Base-by-base conservation (phyloP, 129 eudicot species). In the Deinandra increscens region DNA sequence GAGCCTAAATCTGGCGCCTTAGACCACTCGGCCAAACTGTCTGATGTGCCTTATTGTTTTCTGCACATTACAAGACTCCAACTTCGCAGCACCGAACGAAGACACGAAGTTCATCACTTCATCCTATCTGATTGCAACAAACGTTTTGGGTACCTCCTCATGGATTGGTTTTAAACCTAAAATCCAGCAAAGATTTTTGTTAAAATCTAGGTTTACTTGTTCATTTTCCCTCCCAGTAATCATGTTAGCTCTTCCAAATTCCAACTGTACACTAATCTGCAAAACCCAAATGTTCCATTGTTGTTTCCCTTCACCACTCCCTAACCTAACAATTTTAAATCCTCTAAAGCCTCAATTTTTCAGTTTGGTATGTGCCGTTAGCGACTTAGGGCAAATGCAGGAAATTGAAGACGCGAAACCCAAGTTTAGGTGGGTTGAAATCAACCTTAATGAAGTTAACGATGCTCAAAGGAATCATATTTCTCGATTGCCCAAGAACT, bases 21-120 rank as follows among this genome's bases (percentile, higher is more conserved):
- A 91, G 96, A 91, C 97, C 97, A 91, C 97, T 91, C 97, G 94
- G 97, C 96, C 97, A 91, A 91, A 91, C 93, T 84, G 96, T 91
- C 97, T 0, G 51, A 45, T 46, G 53, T n/a, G n/a, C n/a, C n/a
- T n/a, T n/a, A n/a, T n/a, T n/a, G n/a, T n/a, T n/a, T n/a, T n/a
- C n/a, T n/a, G n/a, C n/a, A n/a, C n/a, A n/a, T n/a, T n/a, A n/a
- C n/a, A n/a, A n/a, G n/a, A n/a, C n/a, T n/a, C n/a, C n/a, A n/a
- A n/a, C n/a, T n/a, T n/a, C n/a, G n/a, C n/a, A n/a, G n/a, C n/a
- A n/a, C n/a, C n/a, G n/a, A n/a, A n/a, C n/a, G n/a, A n/a, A n/a
- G n/a, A n/a, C n/a, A n/a, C n/a, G n/a, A n/a, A n/a, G n/a, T n/a
- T n/a, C n/a, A n/a, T n/a, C n/a, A n/a, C n/a, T n/a, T n/a, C n/a